These are phyloP conservation scores for Puccinia horiana DNA, from an alignment of 1,284 basidiomycete genomes.

Conservation along the genomic window DNA sequence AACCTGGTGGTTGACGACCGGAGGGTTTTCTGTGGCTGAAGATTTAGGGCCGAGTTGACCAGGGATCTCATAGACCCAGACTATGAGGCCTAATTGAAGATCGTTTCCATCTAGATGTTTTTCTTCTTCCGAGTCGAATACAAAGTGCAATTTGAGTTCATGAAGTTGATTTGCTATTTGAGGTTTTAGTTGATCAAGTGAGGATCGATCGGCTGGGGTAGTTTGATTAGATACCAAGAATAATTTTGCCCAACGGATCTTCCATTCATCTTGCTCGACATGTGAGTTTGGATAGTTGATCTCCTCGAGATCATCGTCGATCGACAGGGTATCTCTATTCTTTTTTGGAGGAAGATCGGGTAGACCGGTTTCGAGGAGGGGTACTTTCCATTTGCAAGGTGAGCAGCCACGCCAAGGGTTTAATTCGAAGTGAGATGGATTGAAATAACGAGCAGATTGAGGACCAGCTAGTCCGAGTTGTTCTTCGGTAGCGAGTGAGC, in stretches of 20 bases:
- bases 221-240: neutral
- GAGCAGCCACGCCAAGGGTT: constrained; percentile 35
- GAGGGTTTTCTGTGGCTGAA: neutral
- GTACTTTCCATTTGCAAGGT: constrained; percentile 44
- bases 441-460: constrained; percentile 13
- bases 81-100: neutral
- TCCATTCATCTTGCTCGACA: constrained; percentile 24
- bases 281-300: neutral
- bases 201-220: neutral
- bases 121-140: neutral
- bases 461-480: constrained; percentile 30
- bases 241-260: constrained; percentile 38
- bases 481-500: constrained; percentile 21
- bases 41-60: constrained; percentile 17
- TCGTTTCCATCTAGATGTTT: neutral
- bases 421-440: constrained; percentile 17
- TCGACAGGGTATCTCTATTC: neutral
- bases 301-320: constrained; percentile 3
- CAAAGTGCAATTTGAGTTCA: neutral
- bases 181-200: neutral
- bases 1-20: neutral
- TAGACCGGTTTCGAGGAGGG: neutral
- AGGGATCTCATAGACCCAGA: constrained; percentile 40
- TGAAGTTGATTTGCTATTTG: constrained; percentile 12
- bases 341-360: neutral